Evolutionary conservation across 2,329 filamentous ascomycete genomes (phyloP).

Genomic region (Epichloe aotearoae): DNA sequence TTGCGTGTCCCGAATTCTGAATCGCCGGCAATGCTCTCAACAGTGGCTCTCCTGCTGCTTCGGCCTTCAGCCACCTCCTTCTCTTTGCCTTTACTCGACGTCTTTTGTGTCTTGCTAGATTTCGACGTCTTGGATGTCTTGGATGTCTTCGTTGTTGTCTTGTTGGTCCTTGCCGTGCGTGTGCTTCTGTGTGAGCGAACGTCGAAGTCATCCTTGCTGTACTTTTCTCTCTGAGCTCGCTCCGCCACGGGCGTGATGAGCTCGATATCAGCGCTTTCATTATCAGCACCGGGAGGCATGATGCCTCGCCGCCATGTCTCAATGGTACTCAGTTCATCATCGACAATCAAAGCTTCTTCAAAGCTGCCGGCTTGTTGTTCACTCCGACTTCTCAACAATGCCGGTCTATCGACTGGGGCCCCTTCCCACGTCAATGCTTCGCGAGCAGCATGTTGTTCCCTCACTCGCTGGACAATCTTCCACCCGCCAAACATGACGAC

Average conservation of each 20-base stretch:
- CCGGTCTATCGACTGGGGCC: slow-evolving; percentile 13
- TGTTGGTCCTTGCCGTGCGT: slow-evolving; percentile 16
- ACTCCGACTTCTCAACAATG: slow-evolving; percentile 15
- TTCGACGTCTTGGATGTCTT: slow-evolving; percentile 15
- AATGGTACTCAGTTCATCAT: slow-evolving; percentile 45
- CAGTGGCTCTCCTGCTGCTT: slow-evolving; percentile 7
- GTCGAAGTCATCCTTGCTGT: slow-evolving; percentile 25
- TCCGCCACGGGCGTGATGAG: slow-evolving; percentile 44
- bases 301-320: slow-evolving; percentile 48
- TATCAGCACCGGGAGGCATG: slow-evolving; percentile 27
- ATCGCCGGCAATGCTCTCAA: slow-evolving; percentile 12
- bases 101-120: slow-evolving; percentile 9
- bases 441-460: slow-evolving; percentile 23
- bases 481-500: slow-evolving; percentile 92
- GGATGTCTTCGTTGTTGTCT: slow-evolving; percentile 14
- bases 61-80: slow-evolving; percentile 3
- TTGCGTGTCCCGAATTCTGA: slow-evolving; percentile 25
- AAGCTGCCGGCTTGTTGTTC: slow-evolving; percentile 22
- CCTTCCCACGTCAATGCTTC: slow-evolving; percentile 17
- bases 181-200: slow-evolving; percentile 23
- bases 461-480: slow-evolving; percentile 89
- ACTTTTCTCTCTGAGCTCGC: slow-evolving; percentile 26
- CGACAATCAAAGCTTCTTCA: slow-evolving; percentile 44
- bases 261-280: slow-evolving; percentile 38
- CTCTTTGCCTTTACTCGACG: slow-evolving; percentile 9